phyloP scores from a whole-genome alignment of 2,329 filamentous ascomycete species.

The Botrytis galanthina region DNA sequence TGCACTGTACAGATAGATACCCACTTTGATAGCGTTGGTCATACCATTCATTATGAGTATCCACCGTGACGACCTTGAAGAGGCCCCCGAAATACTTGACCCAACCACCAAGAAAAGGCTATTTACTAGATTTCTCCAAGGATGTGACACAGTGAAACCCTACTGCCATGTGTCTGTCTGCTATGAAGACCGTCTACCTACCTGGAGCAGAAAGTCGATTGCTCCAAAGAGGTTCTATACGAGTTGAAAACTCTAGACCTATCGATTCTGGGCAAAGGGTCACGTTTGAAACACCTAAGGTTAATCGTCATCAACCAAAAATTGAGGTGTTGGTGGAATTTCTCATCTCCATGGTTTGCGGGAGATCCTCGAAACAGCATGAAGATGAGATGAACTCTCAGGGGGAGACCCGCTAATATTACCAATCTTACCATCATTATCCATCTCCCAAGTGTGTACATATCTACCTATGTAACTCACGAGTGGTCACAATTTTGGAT shows the following conservation, averaged over 20 bases:
- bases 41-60: no score
- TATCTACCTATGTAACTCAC: background rate
- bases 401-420: background rate
- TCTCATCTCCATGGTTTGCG: background rate
- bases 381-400: background rate
- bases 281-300: background rate
- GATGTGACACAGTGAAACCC: background rate
- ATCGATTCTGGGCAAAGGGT: background rate
- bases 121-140: background rate
- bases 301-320: background rate
- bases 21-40: background rate
- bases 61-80: background rate
- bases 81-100: background rate
- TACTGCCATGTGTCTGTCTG: background rate
- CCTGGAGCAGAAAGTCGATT: background rate
- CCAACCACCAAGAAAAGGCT: background rate
- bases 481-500: background rate
- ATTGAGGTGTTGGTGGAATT: background rate
- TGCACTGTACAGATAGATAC: background rate
- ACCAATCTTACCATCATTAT: background rate
- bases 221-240: constrained; percentile 1
- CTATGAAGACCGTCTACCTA: background rate
- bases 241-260: background rate
- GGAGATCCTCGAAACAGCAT: background rate
- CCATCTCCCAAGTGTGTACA: background rate